Evolutionary conservation across 345 rosid genomes (phyloP).

Genomic region (Stellera chamaejasme): DNA sequence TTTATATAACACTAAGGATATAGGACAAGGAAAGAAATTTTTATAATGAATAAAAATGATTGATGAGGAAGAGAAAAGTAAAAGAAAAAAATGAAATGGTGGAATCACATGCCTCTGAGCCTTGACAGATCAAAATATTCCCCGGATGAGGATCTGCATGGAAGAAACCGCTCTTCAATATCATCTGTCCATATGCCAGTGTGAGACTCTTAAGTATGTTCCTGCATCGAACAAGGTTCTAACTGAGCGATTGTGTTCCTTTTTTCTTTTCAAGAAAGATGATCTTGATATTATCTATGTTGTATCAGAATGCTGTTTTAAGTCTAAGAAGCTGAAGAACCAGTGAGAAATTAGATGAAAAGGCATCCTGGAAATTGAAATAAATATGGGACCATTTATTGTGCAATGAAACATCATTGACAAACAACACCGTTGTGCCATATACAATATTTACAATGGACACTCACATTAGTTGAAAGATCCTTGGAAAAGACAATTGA

Average conservation of each 20-base stretch:
- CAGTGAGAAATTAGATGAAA: no score
- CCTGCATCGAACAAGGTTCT: slow-evolving; percentile 32
- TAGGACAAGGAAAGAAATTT: not conserved
- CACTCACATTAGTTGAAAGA: no score
- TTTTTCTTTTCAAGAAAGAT: not conserved
- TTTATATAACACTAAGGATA: not conserved
- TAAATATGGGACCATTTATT: no score
- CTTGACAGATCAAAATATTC: slow-evolving; percentile 83
- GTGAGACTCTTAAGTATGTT: slow-evolving; percentile 79
- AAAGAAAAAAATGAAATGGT: slow-evolving; percentile 3
- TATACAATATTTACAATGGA: not conserved
- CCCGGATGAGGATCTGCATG: slow-evolving; percentile 99
- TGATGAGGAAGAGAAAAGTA: not conserved
- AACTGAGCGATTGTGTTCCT: slow-evolving; percentile 1
- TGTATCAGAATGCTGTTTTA: no score
- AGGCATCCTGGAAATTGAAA: no score
- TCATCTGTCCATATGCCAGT: slow-evolving; percentile 90
- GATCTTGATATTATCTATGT: no score
- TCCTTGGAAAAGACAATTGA: no score
- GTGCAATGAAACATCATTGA: no score
- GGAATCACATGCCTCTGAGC: slow-evolving; percentile 66
- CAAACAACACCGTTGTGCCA: no score
- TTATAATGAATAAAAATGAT: not conserved
- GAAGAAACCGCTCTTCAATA: slow-evolving; percentile 91
- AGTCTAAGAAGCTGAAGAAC: no score